These are phyloP conservation scores for Hibiscus trionum DNA, from an alignment of 345 rosid species.

Conservation along the genomic window DNA sequence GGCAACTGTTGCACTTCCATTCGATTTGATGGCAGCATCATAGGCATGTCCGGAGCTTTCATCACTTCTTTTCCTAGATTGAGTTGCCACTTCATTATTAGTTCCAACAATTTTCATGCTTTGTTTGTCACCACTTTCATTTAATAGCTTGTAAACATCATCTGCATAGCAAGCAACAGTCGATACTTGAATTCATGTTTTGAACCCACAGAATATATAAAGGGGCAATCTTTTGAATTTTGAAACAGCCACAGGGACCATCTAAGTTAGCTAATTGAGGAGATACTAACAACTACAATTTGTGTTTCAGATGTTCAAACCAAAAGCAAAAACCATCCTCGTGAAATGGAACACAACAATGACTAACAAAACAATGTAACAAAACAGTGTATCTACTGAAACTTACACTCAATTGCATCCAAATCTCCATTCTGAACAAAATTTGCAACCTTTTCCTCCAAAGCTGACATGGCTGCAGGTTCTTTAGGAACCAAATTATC, in stretches of 20 bases:
- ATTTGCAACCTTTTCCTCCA: slow-evolving; percentile 51
- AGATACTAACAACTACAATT: neutral
- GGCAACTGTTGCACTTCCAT: slow-evolving; percentile 26
- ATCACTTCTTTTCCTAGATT: slow-evolving; percentile 17
- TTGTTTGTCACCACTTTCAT: slow-evolving; percentile 26
- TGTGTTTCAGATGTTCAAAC: neutral
- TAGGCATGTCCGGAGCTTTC: slow-evolving; percentile 19
- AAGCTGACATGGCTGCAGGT: slow-evolving; percentile 26
- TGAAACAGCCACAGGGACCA: neutral
- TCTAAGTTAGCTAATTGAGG: neutral
- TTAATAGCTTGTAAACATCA: slow-evolving; percentile 19
- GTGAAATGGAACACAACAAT: neutral
- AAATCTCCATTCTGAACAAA: slow-evolving; percentile 65
- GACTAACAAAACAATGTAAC: neutral
- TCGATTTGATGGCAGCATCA: slow-evolving; percentile 24
- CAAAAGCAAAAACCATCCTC: neutral
- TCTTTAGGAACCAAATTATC: slow-evolving; percentile 15
- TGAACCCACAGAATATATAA: slow-evolving; percentile 10
- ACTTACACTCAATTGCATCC: slow-evolving; percentile 55
- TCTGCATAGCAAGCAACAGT: slow-evolving; percentile 35
- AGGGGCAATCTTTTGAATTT: neutral
- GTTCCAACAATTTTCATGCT: slow-evolving; percentile 18
- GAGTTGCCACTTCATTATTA: slow-evolving; percentile 14
- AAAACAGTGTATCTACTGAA: neutral
- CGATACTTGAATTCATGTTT: slow-evolving; percentile 14